Evolutionary conservation across 1,284 basidiomycete genomes (phyloP), one percentile per base, ranked within the genome.

Genomic region (Mycena citricolor): DNA sequence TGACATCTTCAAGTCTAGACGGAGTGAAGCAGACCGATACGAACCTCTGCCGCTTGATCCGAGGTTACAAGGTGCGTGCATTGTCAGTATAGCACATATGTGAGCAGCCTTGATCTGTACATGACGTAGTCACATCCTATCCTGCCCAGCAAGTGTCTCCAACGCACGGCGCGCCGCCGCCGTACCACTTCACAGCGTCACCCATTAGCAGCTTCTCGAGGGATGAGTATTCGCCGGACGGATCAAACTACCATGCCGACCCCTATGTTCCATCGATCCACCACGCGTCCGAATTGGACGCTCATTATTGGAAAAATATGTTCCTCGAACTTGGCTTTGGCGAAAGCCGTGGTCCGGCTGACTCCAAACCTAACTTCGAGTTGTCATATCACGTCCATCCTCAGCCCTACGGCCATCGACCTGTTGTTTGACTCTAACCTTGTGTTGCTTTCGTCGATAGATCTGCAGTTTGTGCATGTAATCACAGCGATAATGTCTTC

Each of bases 291-390:
- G 68, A 78, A 51, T 68, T 72, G 25, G 81, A 85, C 57, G 73
- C 73, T 13, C 67, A 76, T 36, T 87, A 87, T 61, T 86, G 80
- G 73, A 76, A 76, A 53, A 76, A 76, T 46, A 85, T 87, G 80
- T 77, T 84, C 53, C 63, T 77, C 39, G 83, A 86, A 51, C 70
- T 86, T 17, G 84, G 85, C 14, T 81, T 76, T 51, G 74, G 75
- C 25, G 71, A 74, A 43, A 25, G 19, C 19, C 47, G 52, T 33
- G 40, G 55, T 30, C 40, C 39, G 38, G 45, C 46, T 31, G 55
- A 47, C 21, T 58, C 29, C 23, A 57, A 34, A 54, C 60, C 38
- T 26, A 49, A 25, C 17, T 42, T 50, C 19, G 36, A 50, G 28
- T 23, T 47, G 16, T 42, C 41, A 2, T 47, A 54, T 42, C 58